These are phyloP conservation scores for Pleurotus eryngii DNA, from an alignment of 768 basidiomycete species.

Conservation along the genomic window DNA sequence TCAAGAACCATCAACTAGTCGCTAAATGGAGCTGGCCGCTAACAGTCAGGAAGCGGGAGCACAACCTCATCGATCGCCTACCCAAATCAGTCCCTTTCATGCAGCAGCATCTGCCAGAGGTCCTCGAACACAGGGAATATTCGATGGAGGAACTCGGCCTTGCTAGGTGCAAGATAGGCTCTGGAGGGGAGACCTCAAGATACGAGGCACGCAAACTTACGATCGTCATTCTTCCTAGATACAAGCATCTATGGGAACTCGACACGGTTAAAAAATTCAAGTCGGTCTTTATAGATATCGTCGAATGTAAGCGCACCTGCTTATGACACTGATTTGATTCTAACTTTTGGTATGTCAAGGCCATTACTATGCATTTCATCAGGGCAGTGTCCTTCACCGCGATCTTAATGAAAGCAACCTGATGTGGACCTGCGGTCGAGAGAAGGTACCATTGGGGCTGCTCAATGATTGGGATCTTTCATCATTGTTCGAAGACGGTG, in stretches of 20 bases:
- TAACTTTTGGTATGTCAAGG: constrained; percentile 8
- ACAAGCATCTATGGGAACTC: constrained; percentile 4
- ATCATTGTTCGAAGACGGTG: not conserved
- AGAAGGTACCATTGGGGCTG: constrained; percentile 13
- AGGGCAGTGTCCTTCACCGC: constrained; percentile 19
- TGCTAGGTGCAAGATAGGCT: not conserved
- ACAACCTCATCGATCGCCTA: not conserved
- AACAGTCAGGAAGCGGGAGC: not conserved
- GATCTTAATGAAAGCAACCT: constrained; percentile 29
- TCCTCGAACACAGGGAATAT: not conserved
- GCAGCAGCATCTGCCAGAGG: not conserved
- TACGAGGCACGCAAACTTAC: not conserved
- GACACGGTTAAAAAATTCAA: not conserved
- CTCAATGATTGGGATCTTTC: constrained; percentile 28
- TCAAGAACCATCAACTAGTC: not conserved
- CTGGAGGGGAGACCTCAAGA: not conserved
- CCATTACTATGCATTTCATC: constrained; percentile 22
- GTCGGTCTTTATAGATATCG: not conserved
- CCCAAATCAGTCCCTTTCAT: not conserved
- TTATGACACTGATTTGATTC: not conserved
- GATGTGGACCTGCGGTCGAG: constrained; percentile 17
- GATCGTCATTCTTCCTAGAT: not conserved
- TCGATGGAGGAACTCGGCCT: not conserved
- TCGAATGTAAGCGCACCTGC: not conserved
- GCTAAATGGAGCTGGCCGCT: not conserved